Conservation (phyloP, 768 basidiomycete genomes). For the Mycena maculata region DNA sequence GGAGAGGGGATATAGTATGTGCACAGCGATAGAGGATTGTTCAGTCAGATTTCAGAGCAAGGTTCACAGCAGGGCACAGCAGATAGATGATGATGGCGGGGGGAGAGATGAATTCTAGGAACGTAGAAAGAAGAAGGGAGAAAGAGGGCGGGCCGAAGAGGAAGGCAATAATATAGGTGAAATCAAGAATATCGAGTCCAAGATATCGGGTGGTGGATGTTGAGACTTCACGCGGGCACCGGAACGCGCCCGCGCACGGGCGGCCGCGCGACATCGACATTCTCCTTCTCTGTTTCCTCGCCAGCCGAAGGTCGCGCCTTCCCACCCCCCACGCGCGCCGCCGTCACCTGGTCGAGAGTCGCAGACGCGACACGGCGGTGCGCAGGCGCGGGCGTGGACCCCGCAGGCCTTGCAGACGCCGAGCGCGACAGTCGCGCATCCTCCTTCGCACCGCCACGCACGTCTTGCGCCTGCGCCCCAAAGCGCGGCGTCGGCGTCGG, state of each 20-base stretch:
- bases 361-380: slow-evolving; percentile 47
- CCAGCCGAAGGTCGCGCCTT: slow-evolving; percentile 46
- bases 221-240: slow-evolving; percentile 26
- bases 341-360: slow-evolving; percentile 45
- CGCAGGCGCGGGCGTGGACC: slow-evolving; percentile 4
- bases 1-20: too few species aligned
- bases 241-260: slow-evolving; percentile 37
- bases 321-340: slow-evolving; percentile 48
- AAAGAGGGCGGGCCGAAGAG: too few species aligned
- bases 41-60: too few species aligned
- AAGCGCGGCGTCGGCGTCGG: slow-evolving; percentile 54
- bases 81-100: too few species aligned
- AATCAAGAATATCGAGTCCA: slow-evolving; percentile 18
- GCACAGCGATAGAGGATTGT: too few species aligned
- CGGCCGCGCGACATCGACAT: slow-evolving; percentile 48
- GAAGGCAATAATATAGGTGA: slow-evolving; percentile 33
- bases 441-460: not conserved
- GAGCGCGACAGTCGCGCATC: slow-evolving; percentile 39
- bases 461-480: not conserved
- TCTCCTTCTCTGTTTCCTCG: slow-evolving; percentile 69
- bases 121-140: too few species aligned
- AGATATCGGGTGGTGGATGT: slow-evolving; percentile 2
- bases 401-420: slow-evolving; percentile 45
- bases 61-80: too few species aligned
- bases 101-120: too few species aligned